Evolutionary conservation across 2,329 filamentous ascomycete genomes (phyloP), one percentile per base, ranked within the genome.

Genomic region (Fusarium sp.): DNA sequence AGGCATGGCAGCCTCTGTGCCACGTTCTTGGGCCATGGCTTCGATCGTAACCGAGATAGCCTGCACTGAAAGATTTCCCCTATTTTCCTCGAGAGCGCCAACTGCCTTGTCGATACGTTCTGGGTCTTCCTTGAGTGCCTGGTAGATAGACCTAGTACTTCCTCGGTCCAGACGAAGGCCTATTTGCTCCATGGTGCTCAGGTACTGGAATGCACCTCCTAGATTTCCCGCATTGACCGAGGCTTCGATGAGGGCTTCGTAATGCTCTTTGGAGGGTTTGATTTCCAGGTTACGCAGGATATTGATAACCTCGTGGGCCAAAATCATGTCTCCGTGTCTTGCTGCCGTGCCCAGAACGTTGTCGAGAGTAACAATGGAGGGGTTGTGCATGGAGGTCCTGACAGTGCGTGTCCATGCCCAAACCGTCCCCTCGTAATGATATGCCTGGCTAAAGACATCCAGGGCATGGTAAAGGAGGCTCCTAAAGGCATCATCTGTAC

Each of bases 191-290:
- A 97, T 96, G 79, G 94, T 91, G 73, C 89, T 90, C 17, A 98
- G 85, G 2, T 93, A 87, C 44, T 89, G 88, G 38, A 98, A 86
- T 0, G 93, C 92, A 29, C 90, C 89, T 27, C 84, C 82, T 9
- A 96, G 78, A 72, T 96, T 90, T 2, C 87, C 85, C 5, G 80
- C 78, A 5, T 85, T 83, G 12, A 90, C 85, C 78, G 97, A 94
- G 5, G 92, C 88, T 66, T 94, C 91, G 8, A 95, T 85, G 31
- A 98, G 87, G 31, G 92, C 88, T 80, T 97, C 94, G 81, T 96
- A 97, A 79, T 98, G 94, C 70, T 92, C 87, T 7, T 88, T 82
- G 10, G 87, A 85, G 40, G 95, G 85, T 44, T 87, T 85, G 2
- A 53, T 20, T 14, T 88, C 79, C 20, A 79, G 76, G 36, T 64